Base-by-base conservation (phyloP, 2,329 filamentous ascomycete species). In the Sporothrix brasiliensis region DNA sequence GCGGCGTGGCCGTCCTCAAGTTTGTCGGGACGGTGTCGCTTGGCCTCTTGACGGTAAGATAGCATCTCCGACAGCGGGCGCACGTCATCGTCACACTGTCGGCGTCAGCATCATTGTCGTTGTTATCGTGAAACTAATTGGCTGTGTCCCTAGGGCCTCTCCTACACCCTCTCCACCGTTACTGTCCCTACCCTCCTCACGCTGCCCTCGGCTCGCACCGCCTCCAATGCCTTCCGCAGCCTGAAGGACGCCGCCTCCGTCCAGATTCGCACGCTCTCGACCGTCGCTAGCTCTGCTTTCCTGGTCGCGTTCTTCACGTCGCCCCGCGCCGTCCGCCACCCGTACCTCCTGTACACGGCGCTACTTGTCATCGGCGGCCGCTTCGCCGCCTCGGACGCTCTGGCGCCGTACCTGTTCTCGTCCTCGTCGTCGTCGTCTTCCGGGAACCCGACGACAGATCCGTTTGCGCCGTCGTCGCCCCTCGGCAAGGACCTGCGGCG, bases 21-120 rank as follows among this genome's bases (percentile, higher is more conserved):
- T 97, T 97, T 79, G 91, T 97, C 75, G 94, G 94, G 77, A 96
- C 93, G 67, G 88, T 97, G 75, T 94, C 91, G 76, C 86, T 97
- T 71, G 94, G 94, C 73, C 86, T 97, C 70, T 82, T 97, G 79
- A 97, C 93, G 72, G 93, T 97, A 87, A 77, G 91, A 84, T 69
- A 19, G 27, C 10, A 34, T 10, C 50, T 30, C n/a, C 21, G 21
- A 27, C 21, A 19, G 56, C 19, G 11, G 34, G 19, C n/a, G 30
- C 34, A 41, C 30, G 56, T 41, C 56, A 60, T 41, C 19, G 34
- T 34, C 34, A 34, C 34, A 34, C 34, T 34, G 34, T 24, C 34
- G 16, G 21, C 16, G n/a, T 41, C 10, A 24, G 14, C 7, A 34
- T 30, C 9, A 7, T 44, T n/a, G 53, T 65, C 27, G 7, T 21